phyloP scores from a whole-genome alignment of 1,139 yeast species.

The Saccharomyces hybrid region DNA sequence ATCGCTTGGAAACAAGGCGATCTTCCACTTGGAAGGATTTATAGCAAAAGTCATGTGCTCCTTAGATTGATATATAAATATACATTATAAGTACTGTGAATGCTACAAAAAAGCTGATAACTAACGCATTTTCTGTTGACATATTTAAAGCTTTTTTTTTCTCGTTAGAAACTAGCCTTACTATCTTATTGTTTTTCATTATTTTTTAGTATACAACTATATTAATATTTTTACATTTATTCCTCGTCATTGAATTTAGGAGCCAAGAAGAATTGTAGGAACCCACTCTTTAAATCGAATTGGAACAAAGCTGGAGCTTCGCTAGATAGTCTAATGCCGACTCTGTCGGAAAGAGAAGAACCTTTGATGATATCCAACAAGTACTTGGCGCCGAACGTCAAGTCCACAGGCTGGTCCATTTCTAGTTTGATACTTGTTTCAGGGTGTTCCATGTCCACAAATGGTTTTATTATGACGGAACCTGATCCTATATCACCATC shows the following conservation, averaged over 20 bases:
- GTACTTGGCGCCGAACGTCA: constrained; percentile 88
- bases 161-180: background rate
- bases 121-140: background rate
- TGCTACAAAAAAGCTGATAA: background rate
- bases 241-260: constrained; percentile 95
- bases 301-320: constrained; percentile 93
- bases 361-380: constrained; percentile 89
- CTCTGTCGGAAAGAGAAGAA: constrained; percentile 64
- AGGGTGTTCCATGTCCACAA: constrained; percentile 72
- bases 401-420: constrained; percentile 78
- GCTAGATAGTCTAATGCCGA: constrained; percentile 80
- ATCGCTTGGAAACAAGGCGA: constrained; percentile 78
- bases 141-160: too few species aligned
- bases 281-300: constrained; percentile 87
- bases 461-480: constrained; percentile 77
- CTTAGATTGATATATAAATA: constrained; percentile 8
- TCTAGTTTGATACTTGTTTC: constrained; percentile 68
- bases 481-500: constrained; percentile 94
- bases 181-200: constrained; percentile 1
- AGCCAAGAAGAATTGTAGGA: constrained; percentile 90
- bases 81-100: background rate
- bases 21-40: constrained; percentile 94
- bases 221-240: constrained; percentile 24
- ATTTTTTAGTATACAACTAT: constrained; percentile 2
- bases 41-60: constrained; percentile 71